A percentile compares a stretch with the other conserved stretches of the same genome.
These are phyloP conservation scores for Aureobasidium subglaciale DNA, from an alignment of 2,329 filamentous ascomycete genomes.

Conservation along the genomic window DNA sequence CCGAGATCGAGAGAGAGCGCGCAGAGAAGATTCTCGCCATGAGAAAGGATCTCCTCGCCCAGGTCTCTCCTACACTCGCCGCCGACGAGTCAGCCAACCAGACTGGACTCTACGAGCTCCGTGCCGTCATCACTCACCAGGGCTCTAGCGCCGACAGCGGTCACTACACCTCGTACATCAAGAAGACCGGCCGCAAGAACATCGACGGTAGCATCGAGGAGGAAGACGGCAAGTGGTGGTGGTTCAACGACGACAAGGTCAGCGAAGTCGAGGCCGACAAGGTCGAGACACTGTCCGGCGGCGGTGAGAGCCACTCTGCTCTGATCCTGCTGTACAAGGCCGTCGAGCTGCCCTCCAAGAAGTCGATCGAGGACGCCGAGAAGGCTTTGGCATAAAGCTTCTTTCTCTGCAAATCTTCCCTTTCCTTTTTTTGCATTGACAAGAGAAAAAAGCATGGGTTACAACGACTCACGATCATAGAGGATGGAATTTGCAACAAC, in stretches of 20 bases:
- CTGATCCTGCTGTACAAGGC: conserved; percentile 73
- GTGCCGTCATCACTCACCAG: conserved; percentile 92
- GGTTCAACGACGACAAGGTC: conserved; percentile 99
- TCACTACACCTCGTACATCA: conserved; percentile 96
- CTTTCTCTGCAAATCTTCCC: background rate
- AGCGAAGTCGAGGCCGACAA: conserved; percentile 85
- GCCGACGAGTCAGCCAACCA: conserved; percentile 81
- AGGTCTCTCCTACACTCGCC: conserved; percentile 68
- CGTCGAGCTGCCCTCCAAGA: conserved; percentile 58
- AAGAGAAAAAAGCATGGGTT: background rate
- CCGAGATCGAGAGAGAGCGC: conserved; percentile 81
- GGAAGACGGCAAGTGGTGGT: conserved; percentile 97
- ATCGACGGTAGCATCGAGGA: conserved; percentile 67
- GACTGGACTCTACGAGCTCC: conserved; percentile 89
- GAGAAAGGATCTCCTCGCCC: conserved; percentile 78
- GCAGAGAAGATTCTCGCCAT: conserved; percentile 65
- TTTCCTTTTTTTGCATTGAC: too few species aligned
- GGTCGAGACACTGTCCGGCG: conserved; percentile 82
- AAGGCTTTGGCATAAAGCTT: conserved; percentile 14
- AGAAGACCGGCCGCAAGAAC: conserved; percentile 72
- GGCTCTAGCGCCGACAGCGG: conserved; percentile 94
- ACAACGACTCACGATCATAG: background rate
- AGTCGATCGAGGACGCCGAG: conserved; percentile 34
- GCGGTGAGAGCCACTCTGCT: conserved; percentile 81
- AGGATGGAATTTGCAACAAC: background rate